phyloP scores from a whole-genome alignment of 2,329 filamentous ascomycete genomes.

The Thermomyces lanuginosus region DNA sequence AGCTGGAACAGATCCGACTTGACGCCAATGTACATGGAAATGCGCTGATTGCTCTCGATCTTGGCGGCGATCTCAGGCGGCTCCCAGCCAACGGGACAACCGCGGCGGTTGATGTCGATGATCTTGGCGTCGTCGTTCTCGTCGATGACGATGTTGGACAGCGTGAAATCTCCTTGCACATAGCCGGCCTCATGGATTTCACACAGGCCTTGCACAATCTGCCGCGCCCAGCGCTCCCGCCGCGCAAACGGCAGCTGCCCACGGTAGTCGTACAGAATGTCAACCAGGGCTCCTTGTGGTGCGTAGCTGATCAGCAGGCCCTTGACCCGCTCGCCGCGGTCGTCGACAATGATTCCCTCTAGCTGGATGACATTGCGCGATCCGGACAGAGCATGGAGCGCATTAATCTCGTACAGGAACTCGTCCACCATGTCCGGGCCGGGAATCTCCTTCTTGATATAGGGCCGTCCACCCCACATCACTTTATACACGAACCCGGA shows the following conservation, averaged over 20 bases:
- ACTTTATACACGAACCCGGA: conserved; percentile 98
- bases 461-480: conserved; percentile 45
- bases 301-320: conserved; percentile 82
- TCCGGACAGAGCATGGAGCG: conserved; percentile 58
- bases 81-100: conserved; percentile 97
- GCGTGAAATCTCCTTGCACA: conserved; percentile 91
- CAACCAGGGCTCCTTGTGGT: conserved; percentile 70
- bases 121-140: conserved; percentile 73
- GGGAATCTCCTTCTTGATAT: conserved; percentile 97
- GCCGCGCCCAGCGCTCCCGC: conserved; percentile 73
- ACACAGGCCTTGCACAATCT: conserved; percentile 75
- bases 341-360: conserved; percentile 75
- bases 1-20: conserved; percentile 94
- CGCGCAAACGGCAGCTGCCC: conserved; percentile 49
- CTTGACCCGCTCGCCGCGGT: conserved; percentile 56
- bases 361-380: conserved; percentile 70
- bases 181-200: conserved; percentile 94
- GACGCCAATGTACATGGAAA: conserved; percentile 94
- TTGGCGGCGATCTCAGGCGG: conserved; percentile 77
- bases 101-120: conserved; percentile 92
- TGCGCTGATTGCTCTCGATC: conserved; percentile 73
- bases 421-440: conserved; percentile 90
- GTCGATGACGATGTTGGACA: conserved; percentile 94
- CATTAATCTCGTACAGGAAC: conserved; percentile 94
- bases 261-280: conserved; percentile 69